Evolutionary conservation across 257 asterid species (phyloP).

Genomic region (Solanum peruvianum): DNA sequence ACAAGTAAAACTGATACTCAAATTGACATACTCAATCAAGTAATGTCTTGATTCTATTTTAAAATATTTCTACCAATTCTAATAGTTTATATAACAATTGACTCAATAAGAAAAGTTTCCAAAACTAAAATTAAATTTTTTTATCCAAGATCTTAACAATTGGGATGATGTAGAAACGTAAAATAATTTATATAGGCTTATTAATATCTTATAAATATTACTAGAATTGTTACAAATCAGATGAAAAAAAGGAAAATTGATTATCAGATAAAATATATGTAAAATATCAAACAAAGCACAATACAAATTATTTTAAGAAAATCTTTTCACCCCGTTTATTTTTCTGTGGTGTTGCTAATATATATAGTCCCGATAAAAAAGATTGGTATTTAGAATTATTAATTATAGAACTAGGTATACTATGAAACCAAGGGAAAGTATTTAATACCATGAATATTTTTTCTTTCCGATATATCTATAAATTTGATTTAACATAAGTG

Average conservation of each 20-base stretch:
- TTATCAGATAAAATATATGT: not conserved
- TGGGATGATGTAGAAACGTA: not conserved
- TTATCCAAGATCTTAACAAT: not conserved
- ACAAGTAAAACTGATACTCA: not conserved
- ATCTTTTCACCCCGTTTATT: not conserved
- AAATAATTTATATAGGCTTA: not conserved
- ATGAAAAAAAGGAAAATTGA: not conserved
- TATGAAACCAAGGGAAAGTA: not conserved
- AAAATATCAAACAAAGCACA: not conserved
- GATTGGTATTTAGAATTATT: not conserved
- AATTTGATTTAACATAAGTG: not conserved
- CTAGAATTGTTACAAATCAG: not conserved
- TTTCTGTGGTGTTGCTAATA: fast-evolving
- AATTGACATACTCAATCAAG: not conserved
- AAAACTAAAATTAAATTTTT: not conserved
- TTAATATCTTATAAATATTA: not conserved
- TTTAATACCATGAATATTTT: not conserved
- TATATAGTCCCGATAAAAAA: not conserved
- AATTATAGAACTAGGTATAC: too few relatives aligned
- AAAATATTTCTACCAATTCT: not conserved
- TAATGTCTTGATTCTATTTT: not conserved
- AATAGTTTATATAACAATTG: not conserved
- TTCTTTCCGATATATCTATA: not conserved
- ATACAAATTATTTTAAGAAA: not conserved
- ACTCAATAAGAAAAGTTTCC: not conserved